A percentile compares a stretch with the other conserved stretches of the same genome.
Conservation (phyloP, 441 rosid genomes). For the Gossypium davidsonii region DNA sequence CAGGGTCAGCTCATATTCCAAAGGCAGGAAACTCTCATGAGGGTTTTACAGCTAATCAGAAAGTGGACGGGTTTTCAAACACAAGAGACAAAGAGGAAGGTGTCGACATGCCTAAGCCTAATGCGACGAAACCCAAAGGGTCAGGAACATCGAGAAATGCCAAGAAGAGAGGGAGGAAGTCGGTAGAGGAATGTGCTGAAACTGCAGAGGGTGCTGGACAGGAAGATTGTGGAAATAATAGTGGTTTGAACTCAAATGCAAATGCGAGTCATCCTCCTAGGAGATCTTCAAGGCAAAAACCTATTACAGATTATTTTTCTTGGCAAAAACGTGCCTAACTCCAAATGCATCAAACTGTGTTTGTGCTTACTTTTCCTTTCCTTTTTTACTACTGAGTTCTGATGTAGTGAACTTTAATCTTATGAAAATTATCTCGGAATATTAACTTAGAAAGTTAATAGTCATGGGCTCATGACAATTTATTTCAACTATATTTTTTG, state of each 20-base stretch:
- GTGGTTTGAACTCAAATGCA: constrained; percentile 10
- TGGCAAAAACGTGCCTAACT: neutral
- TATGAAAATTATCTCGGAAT: neutral
- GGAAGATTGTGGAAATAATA: constrained; percentile 17
- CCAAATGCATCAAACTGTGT: no score
- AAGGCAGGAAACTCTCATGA: constrained; percentile 11
- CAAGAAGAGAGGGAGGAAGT: constrained; percentile 20
- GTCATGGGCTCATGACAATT: no score
- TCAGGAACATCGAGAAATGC: constrained; percentile 18
- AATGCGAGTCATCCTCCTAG: constrained; percentile 18
- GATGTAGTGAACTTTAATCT: neutral
- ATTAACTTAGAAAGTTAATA: neutral
- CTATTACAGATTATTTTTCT: constrained; percentile 1
- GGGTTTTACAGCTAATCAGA: constrained; percentile 18
- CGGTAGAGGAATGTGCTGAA: constrained; percentile 12
- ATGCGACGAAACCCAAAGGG: constrained; percentile 20
- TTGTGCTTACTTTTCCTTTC: no score
- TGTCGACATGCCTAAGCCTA: constrained; percentile 19
- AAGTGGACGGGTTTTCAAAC: constrained; percentile 10
- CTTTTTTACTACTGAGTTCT: neutral
- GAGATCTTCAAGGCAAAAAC: constrained; percentile 32
- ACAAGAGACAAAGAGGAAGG: constrained; percentile 21
- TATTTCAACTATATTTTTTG: no score
- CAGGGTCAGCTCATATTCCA: constrained; percentile 8
- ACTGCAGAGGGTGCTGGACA: neutral